Evolutionary conservation across 176 grass and related monocot genomes (phyloP).

Genomic region (Oryza australiensis): DNA sequence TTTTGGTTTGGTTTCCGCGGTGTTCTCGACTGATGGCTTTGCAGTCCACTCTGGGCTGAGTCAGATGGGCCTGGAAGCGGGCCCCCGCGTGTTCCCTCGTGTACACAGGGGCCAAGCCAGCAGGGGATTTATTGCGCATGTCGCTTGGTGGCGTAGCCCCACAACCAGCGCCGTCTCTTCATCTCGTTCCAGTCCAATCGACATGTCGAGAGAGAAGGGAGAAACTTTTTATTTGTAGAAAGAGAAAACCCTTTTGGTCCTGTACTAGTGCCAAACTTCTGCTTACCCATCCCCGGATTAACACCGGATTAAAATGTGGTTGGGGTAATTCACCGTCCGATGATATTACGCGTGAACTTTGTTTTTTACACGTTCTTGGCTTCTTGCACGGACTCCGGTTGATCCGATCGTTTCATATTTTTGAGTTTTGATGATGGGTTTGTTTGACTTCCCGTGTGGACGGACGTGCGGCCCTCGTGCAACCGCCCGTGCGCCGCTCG

Average conservation of each 20-base stretch:
- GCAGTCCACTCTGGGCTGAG: conserved; percentile 43
- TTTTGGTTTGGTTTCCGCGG: not conserved
- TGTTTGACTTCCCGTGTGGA: conserved; percentile 34
- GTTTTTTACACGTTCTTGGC: too few relatives aligned
- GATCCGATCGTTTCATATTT: not conserved
- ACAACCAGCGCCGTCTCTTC: not conserved
- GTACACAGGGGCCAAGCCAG: conserved; percentile 15
- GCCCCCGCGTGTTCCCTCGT: conserved; percentile 30
- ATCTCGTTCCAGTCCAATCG: conserved; percentile 6
- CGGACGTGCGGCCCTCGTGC: conserved; percentile 10
- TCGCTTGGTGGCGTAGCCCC: conserved; percentile 24
- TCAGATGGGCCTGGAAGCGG: conserved; percentile 41
- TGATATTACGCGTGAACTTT: too few relatives aligned
- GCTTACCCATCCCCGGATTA: not conserved
- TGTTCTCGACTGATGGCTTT: conserved; percentile 10
- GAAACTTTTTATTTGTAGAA: not conserved
- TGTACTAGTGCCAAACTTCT: not conserved
- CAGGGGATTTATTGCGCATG: conserved; percentile 40
- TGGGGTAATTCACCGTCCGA: too few relatives aligned
- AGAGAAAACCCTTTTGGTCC: not conserved
- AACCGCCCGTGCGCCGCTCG: not conserved
- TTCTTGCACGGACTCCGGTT: not conserved
- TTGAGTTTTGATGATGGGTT: not conserved
- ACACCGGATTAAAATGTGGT: too few relatives aligned
- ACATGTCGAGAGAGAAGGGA: not conserved